Conservation (phyloP, 2,329 filamentous ascomycete species). For the Aspergillus carbonarius region DNA sequence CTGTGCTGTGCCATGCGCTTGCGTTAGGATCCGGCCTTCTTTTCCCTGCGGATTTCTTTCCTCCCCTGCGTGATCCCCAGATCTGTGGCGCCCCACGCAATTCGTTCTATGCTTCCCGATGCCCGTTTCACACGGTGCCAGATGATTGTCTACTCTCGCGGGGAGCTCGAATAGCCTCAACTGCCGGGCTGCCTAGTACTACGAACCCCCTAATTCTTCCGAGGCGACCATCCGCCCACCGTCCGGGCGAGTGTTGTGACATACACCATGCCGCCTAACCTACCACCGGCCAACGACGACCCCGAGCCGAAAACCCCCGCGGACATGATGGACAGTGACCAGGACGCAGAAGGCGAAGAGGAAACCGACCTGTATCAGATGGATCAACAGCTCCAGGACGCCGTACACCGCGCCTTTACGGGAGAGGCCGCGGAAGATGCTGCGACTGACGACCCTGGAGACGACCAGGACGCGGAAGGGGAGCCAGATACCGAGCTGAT, state of each 20-base stretch:
- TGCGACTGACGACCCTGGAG: slow-evolving; percentile 29
- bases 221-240: slow-evolving; percentile 18
- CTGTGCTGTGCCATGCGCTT: slow-evolving; percentile 14
- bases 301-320: slow-evolving; percentile 31
- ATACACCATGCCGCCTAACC: slow-evolving; percentile 42
- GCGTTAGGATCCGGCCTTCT: background rate
- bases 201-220: slow-evolving; percentile 5
- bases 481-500: slow-evolving; percentile 22
- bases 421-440: slow-evolving; percentile 32
- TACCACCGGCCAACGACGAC: slow-evolving; percentile 41
- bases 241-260: slow-evolving; percentile 41
- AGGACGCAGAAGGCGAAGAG: slow-evolving; percentile 47
- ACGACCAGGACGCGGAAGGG: slow-evolving; percentile 33
- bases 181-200: slow-evolving; percentile 20
- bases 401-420: slow-evolving; percentile 37
- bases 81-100: slow-evolving; percentile 14
- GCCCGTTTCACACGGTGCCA: slow-evolving; percentile 25
- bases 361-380: slow-evolving; percentile 43
- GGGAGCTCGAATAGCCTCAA: slow-evolving; percentile 29
- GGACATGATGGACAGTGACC: slow-evolving; percentile 42
- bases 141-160: slow-evolving; percentile 28
- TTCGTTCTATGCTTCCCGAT: slow-evolving; percentile 24
- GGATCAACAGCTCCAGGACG: slow-evolving; percentile 41
- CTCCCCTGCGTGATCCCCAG: slow-evolving; percentile 5
- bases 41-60: background rate